A percentile compares a stretch with the other conserved stretches of the same genome.
These are phyloP conservation scores for Aspergillus nidulans DNA, from an alignment of 495 filamentous ascomycete species.

Conservation along the genomic window DNA sequence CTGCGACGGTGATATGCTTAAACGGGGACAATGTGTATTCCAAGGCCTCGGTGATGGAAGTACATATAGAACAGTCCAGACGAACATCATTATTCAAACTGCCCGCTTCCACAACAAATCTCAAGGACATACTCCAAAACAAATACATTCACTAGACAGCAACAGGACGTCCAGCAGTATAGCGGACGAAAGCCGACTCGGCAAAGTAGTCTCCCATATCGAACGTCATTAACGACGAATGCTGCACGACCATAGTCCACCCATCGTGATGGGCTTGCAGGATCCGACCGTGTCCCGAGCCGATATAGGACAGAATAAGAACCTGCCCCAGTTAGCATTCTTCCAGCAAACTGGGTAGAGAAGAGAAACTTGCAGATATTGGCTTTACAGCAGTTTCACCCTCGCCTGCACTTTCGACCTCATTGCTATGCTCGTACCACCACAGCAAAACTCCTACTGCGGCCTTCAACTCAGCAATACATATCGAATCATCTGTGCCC, in stretches of 20 bases:
- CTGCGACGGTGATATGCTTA: neutral
- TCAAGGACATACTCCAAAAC: neutral
- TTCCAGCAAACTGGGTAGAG: neutral
- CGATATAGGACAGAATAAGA: conserved; percentile 23
- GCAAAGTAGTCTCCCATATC: neutral
- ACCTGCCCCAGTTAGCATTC: conserved; percentile 23
- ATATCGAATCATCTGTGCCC: neutral
- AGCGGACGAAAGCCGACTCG: conserved; percentile 13
- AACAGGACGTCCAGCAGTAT: neutral
- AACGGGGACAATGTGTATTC: no score
- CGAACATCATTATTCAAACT: neutral
- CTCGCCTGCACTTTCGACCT: no score
- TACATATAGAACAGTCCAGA: neutral
- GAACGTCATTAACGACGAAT: conserved; percentile 15
- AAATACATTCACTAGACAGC: neutral
- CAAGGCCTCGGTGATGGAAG: neutral
- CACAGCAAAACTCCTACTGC: neutral
- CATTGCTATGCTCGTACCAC: no score
- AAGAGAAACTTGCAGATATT: neutral
- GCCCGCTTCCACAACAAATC: neutral
- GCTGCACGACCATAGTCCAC: conserved; percentile 9
- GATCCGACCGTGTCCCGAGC: conserved; percentile 10
- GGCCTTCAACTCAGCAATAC: neutral
- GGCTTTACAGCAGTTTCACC: no score
- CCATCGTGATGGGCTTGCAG: conserved; percentile 9